A percentile compares a stretch with the other conserved stretches of the same genome.
phyloP scores from a whole-genome alignment of 179 eudicot species.

The Patellifolia procumbens region DNA sequence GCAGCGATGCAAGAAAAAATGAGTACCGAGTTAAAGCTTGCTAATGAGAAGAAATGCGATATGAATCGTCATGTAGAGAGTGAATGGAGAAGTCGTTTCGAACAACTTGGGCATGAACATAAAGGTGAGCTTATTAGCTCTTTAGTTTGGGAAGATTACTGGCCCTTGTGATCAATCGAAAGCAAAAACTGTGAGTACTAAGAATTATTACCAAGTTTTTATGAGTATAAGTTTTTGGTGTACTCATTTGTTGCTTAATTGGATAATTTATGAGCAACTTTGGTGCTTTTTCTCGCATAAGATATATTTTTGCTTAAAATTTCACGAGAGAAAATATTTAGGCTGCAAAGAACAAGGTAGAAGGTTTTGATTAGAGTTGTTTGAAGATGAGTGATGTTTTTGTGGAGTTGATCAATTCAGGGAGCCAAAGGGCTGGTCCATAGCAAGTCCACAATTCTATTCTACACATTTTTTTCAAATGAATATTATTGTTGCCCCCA shows the following conservation, averaged over 20 bases:
- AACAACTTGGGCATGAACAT: constrained; percentile 83
- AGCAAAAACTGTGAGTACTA: background rate
- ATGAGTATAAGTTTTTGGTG: background rate
- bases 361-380: too few relatives aligned
- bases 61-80: constrained; percentile 81
- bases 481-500: too few relatives aligned
- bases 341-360: too few relatives aligned
- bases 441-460: too few relatives aligned
- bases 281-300: too few relatives aligned
- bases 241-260: background rate
- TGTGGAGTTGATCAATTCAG: too few relatives aligned
- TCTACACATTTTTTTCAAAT: too few relatives aligned
- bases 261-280: background rate
- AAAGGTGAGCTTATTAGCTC: constrained; percentile 27
- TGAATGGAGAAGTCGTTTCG: constrained; percentile 83
- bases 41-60: constrained; percentile 70
- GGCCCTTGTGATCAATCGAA: constrained; percentile 28
- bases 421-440: too few relatives aligned
- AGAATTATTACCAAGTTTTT: background rate
- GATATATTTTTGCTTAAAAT: too few relatives aligned
- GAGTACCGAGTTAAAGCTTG: constrained; percentile 71
- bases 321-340: too few relatives aligned
- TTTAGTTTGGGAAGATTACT: constrained; percentile 40
- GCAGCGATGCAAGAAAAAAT: constrained; percentile 63
- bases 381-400: too few relatives aligned